Base-by-base conservation (phyloP, 345 rosid genomes). In the Acer negundo region DNA sequence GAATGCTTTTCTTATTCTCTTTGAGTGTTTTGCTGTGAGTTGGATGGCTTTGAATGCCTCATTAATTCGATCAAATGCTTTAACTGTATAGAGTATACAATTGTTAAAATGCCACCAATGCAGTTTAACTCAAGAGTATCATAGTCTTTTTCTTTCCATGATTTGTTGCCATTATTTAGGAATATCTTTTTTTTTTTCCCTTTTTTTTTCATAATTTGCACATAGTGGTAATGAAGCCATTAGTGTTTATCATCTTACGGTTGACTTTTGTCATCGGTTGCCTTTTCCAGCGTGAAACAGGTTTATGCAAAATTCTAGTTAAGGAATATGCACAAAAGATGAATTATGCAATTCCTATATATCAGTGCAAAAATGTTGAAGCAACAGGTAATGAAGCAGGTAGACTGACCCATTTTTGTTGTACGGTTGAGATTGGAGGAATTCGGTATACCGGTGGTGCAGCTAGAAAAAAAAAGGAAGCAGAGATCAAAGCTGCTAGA, bases 251-350 rank as follows among this genome's bases (percentile, higher is more conserved):
- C 20, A 13, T 35, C 46, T 24, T 58, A 67, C 28, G 13, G 44
- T 55, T 77, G 71, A 77, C 68, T 65, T 78, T 23, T 10, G 28
- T 40, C 63, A 13, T 64, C 66, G 73, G 78, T 59, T 79, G 76
- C 62, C 63, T 62, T 13, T 56, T 84, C 75, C 88, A 96, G 99
- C 93, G 90, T 38, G 97, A 94, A 82, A 91, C 89, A 24, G 98
- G 98, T 16, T 82, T 94, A 66, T 91, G 99, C 90, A 96, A 96
- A 83, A 94, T 90, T 80, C 86, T 96, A 63, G 92, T 96, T 76
- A 97, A 94, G 80, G 98, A 92, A 83, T 96, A 90, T 78, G 99
- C 98, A 9, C 98, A 94, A 77, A 96, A 92, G 87, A 94, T 88
- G 99, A 94, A 94, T 76, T 90, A 84, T 67, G 97, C 98, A 2